These are phyloP conservation scores for Puccinia hordei DNA, from an alignment of 1,284 basidiomycete species.

Conservation along the genomic window DNA sequence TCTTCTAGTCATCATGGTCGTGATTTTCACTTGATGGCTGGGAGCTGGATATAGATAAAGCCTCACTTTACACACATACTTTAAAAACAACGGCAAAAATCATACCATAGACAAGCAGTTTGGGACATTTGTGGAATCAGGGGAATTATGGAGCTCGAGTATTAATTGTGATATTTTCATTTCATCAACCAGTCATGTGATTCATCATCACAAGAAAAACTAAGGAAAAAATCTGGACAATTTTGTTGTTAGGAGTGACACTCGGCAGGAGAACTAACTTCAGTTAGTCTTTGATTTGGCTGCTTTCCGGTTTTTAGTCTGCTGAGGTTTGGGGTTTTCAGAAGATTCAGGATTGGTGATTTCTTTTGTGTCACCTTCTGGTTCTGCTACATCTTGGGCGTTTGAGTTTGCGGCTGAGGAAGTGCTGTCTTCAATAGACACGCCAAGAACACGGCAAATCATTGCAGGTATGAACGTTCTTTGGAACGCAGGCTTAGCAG, in stretches of 20 bases:
- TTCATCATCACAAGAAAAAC: slow-evolving; percentile 1
- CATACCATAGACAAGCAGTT: neutral
- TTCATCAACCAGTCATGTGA: neutral
- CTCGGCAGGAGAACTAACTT: neutral
- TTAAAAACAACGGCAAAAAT: neutral
- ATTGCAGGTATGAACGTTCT: slow-evolving; percentile 53
- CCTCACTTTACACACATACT: too few relatives aligned
- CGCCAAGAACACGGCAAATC: slow-evolving; percentile 14
- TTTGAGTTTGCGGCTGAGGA: neutral
- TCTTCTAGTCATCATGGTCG: too few relatives aligned
- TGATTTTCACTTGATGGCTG: too few relatives aligned
- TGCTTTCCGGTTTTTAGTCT: slow-evolving; percentile 22
- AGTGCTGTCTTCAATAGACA: neutral
- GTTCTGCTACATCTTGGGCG: neutral
- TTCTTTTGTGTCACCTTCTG: neutral
- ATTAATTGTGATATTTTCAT: neutral
- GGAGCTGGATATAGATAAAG: too few relatives aligned
- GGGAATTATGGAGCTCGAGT: neutral
- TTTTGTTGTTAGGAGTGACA: neutral
- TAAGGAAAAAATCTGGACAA: neutral
- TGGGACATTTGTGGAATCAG: neutral
- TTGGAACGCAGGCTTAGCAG: slow-evolving; percentile 50
- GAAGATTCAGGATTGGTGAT: neutral
- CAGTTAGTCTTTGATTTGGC: slow-evolving; percentile 35
- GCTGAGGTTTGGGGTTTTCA: neutral